Conservation (phyloP, 208 protist genomes). For the Trypanosomatidae sp. region DNA sequence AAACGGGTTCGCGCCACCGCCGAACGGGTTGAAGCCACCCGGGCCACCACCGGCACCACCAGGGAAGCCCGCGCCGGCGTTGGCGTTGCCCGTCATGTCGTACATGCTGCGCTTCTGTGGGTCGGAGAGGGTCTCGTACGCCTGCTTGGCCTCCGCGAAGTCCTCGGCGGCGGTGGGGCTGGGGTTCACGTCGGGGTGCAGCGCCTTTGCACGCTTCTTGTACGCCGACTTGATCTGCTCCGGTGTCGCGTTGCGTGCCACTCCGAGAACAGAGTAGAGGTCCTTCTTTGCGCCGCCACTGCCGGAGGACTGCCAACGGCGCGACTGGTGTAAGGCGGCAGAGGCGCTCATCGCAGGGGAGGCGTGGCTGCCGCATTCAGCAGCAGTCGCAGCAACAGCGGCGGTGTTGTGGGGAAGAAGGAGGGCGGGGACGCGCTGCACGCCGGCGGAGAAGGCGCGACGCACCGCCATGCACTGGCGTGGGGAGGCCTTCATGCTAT, state of each 20-base stretch:
- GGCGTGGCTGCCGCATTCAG: neutral
- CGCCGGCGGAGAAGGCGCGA: too few relatives aligned
- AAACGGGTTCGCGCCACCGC: conserved; percentile 51
- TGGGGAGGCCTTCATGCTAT: too few relatives aligned
- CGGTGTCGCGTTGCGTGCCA: conserved; percentile 73
- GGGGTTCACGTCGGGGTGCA: conserved; percentile 89
- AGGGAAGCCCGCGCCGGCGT: conserved; percentile 58
- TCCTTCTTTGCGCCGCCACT: conserved; percentile 61
- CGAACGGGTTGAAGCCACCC: conserved; percentile 57
- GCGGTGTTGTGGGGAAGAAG: conserved; percentile 2
- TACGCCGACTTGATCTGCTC: conserved; percentile 90
- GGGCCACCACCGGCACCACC: too few relatives aligned
- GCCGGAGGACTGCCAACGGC: conserved; percentile 20
- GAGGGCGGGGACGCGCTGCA: too few relatives aligned
- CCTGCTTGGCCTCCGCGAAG: conserved; percentile 89
- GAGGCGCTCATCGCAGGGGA: conserved; percentile 5
- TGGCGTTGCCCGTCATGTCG: conserved; percentile 88
- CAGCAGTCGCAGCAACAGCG: neutral
- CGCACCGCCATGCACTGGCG: too few relatives aligned
- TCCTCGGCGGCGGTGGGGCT: conserved; percentile 79
- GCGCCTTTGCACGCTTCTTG: conserved; percentile 82
- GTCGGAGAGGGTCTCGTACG: conserved; percentile 88
- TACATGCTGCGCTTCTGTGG: conserved; percentile 91
- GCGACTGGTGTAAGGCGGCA: conserved; percentile 5
- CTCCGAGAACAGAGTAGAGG: conserved; percentile 76